Percentiles rank a stretch among this genome's conserved stretches.
Evolutionary conservation across 1,284 basidiomycete genomes (phyloP).

Genomic region (Cryptococcus deneoformans): DNA sequence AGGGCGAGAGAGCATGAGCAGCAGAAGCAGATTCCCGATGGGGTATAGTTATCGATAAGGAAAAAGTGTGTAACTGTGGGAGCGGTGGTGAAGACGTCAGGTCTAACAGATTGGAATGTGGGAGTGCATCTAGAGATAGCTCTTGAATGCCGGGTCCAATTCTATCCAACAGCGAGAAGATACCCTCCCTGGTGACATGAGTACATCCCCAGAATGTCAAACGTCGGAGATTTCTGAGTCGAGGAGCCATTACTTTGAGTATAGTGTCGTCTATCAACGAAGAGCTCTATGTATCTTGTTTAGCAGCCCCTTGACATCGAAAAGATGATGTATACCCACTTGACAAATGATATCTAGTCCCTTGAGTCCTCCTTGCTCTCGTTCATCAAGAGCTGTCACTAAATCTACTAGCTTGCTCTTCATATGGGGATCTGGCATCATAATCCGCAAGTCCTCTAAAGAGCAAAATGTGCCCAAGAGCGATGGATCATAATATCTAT

Average conservation of each 20-base stretch:
- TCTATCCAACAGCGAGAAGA: constrained; percentile 29
- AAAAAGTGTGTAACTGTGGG: constrained; percentile 22
- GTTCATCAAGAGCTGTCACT: constrained; percentile 15
- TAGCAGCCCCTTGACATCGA: neutral
- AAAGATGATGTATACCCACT: constrained; percentile 15
- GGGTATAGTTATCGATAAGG: constrained; percentile 30
- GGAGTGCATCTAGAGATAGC: constrained; percentile 37
- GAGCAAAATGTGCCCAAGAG: constrained; percentile 25
- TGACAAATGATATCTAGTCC: constrained; percentile 39
- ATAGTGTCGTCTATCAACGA: constrained; percentile 37
- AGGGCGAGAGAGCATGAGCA: neutral
- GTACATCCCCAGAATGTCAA: constrained; percentile 42
- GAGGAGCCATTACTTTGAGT: constrained; percentile 26
- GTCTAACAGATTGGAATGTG: constrained; percentile 15
- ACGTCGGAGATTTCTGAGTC: constrained; percentile 25
- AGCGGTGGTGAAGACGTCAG: constrained; percentile 24
- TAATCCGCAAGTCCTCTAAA: constrained; percentile 41
- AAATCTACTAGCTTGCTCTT: constrained; percentile 24
- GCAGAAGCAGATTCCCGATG: constrained; percentile 8
- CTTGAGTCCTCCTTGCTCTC: constrained; percentile 27
- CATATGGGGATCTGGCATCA: constrained; percentile 43
- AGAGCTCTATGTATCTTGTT: constrained; percentile 16
- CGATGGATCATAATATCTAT: constrained; percentile 33
- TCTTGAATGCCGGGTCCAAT: constrained; percentile 31
- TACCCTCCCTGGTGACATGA: constrained; percentile 30